Conservation (phyloP, 169 alveolate species). For the Babesia bigemina region DNA sequence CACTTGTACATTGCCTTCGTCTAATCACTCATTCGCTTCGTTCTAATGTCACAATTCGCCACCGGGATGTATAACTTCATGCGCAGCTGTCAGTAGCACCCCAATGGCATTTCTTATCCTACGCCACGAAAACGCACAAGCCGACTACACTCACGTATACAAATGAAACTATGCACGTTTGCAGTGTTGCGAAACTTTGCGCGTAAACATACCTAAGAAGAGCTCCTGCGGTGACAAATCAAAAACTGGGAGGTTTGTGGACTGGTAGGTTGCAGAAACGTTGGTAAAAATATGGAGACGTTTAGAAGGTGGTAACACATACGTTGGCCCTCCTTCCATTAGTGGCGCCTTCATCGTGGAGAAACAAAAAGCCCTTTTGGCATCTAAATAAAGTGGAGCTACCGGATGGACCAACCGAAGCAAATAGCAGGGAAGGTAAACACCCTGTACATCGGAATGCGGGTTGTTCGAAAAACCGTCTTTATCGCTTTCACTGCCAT, state of each 20-base stretch:
- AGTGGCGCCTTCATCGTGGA: constrained; percentile 29
- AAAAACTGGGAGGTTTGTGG: constrained; percentile 11
- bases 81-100: too few relatives aligned
- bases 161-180: too few relatives aligned
- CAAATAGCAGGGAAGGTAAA: constrained; percentile 23
- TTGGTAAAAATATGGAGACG: constrained; percentile 25
- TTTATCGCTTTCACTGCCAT: neutral
- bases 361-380: constrained; percentile 24
- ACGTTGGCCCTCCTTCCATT: neutral
- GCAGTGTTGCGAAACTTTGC: too few relatives aligned
- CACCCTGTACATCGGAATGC: constrained; percentile 6
- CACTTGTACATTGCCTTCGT: too few relatives aligned
- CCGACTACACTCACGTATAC: too few relatives aligned
- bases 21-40: too few relatives aligned
- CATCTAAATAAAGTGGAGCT: constrained; percentile 1
- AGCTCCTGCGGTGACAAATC: constrained; percentile 20
- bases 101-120: too few relatives aligned
- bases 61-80: too few relatives aligned
- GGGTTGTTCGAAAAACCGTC: neutral
- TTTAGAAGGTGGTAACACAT: constrained; percentile 14
- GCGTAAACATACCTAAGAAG: constrained; percentile 16
- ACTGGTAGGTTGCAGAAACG: constrained; percentile 22
- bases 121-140: too few relatives aligned
- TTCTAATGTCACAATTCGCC: too few relatives aligned
- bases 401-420: constrained; percentile 21